These are phyloP conservation scores for Cytospora schulzeri DNA, from an alignment of 2,329 filamentous ascomycete species.

Conservation along the genomic window DNA sequence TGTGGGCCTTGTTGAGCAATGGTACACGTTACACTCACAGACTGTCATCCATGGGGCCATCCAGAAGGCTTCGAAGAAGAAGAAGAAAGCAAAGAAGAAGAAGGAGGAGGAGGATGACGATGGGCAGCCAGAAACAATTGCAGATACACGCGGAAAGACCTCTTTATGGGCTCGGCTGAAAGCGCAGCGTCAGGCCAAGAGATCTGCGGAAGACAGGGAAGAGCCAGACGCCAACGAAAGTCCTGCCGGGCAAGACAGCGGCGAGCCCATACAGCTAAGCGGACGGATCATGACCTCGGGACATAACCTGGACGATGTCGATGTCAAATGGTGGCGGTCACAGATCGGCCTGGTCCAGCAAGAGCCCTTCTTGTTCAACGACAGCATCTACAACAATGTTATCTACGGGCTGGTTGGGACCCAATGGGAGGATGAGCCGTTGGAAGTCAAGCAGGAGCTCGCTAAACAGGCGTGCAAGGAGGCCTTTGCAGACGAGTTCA, in stretches of 20 bases:
- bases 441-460: slow-evolving; percentile 53
- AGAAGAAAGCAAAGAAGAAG: slow-evolving; percentile 39
- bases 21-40: slow-evolving; percentile 65
- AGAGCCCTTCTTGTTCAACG: slow-evolving; percentile 49
- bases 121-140: slow-evolving; percentile 31
- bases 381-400: slow-evolving; percentile 57
- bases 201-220: slow-evolving; percentile 35
- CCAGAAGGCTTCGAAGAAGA: slow-evolving; percentile 48
- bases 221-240: slow-evolving; percentile 27
- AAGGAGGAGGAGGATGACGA: too few species aligned
- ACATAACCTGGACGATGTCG: slow-evolving; percentile 56
- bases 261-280: slow-evolving; percentile 41
- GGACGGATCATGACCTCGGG: slow-evolving; percentile 33
- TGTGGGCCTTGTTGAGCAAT: slow-evolving; percentile 69
- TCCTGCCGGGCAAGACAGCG: slow-evolving; percentile 37
- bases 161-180: slow-evolving; percentile 21
- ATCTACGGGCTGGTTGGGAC: slow-evolving; percentile 50
- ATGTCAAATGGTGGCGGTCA: slow-evolving; percentile 61
- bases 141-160: slow-evolving; percentile 33
- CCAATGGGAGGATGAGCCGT: slow-evolving; percentile 40
- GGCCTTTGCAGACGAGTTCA: slow-evolving; percentile 71
- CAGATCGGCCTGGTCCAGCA: slow-evolving; percentile 48
- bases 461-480: slow-evolving; percentile 67
- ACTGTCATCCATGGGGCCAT: slow-evolving; percentile 53
- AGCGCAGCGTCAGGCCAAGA: slow-evolving; percentile 28